Conservation (phyloP, 305 asterid genomes). For the Coffea humblotiana region DNA sequence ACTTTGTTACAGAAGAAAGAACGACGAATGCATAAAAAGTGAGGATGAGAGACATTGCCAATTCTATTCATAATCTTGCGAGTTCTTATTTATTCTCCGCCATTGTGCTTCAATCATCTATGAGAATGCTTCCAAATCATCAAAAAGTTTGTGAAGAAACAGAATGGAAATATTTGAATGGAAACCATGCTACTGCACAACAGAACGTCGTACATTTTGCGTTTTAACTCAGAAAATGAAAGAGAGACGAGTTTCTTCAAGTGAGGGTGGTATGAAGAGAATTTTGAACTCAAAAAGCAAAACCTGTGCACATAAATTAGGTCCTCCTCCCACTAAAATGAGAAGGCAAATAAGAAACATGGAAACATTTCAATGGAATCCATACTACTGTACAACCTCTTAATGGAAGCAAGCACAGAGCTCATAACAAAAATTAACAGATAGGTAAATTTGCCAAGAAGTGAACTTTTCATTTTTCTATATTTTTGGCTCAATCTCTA, state of each 20-base stretch:
- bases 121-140: not conserved
- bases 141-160: not conserved
- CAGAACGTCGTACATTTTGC: no score
- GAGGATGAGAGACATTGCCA: not conserved
- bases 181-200: no score
- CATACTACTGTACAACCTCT: conserved; percentile 22
- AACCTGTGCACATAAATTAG: conserved; percentile 15
- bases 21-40: not conserved
- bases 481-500: not conserved
- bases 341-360: conserved; percentile 6
- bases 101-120: not conserved
- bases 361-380: not conserved
- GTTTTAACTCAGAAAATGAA: not conserved
- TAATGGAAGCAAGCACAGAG: not conserved
- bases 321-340: conserved; percentile 18
- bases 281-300: conserved; percentile 4
- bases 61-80: not conserved
- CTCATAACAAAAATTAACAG: not conserved
- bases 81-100: not conserved
- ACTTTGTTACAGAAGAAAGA: conserved; percentile 1
- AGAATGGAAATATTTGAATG: not conserved
- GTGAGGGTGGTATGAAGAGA: not conserved
- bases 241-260: not conserved
- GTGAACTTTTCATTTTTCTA: not conserved
- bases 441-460: conserved; percentile 2